Base-by-base conservation (phyloP, 192 early-diverging fungal species). In the Rhizoclosmatium sp. region DNA sequence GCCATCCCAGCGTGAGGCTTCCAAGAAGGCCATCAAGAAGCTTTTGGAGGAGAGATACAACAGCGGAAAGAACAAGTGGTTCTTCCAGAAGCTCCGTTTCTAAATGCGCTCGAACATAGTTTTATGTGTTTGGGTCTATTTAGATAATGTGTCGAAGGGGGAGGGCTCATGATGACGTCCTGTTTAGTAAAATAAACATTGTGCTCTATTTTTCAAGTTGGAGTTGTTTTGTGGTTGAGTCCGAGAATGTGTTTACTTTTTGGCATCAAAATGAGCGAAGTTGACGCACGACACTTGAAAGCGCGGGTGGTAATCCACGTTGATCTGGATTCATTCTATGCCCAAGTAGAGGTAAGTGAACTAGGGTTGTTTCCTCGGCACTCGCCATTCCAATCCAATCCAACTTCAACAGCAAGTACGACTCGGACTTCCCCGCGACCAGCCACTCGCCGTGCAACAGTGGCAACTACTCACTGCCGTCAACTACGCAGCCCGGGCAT, bases 31-130 rank as follows among this genome's bases (percentile, higher is more conserved):
- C 83, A 89, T 99, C 88, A 97, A 95, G 91, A 94, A 93, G 91
- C 89, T 95, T 78, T 95, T 99, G 83, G 92, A 99, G 92, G 95
- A 98, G 89, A 93, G 96, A 85, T 97, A 99, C 92, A 92, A 94
- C 84, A 89, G 91, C 82, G 98, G 98, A 88, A 99, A 99, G 94
- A 99, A 98, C 94, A 96, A 96, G 92, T 99, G 98, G 98, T 99
- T 99, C 95, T 99, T 99, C 91, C 93, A 93, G 89, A 99, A 99
- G 93, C 95, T 99, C 79, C 87, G 87, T 81, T 76, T 76, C 75
- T 76, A 76, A 76, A 16, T 54, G 9, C 16, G 51, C 51, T 31
- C 31, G 31, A 31, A 54, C 16, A 54, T 16, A 12, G 16, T 7
- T 16, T 54, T 54, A 12, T 54, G 51, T 12, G 51, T 54, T 31